Percentiles rank a stretch among this genome's conserved stretches.
phyloP scores from a whole-genome alignment of 306 rosid species.

The Glycyrrhiza uralensis region DNA sequence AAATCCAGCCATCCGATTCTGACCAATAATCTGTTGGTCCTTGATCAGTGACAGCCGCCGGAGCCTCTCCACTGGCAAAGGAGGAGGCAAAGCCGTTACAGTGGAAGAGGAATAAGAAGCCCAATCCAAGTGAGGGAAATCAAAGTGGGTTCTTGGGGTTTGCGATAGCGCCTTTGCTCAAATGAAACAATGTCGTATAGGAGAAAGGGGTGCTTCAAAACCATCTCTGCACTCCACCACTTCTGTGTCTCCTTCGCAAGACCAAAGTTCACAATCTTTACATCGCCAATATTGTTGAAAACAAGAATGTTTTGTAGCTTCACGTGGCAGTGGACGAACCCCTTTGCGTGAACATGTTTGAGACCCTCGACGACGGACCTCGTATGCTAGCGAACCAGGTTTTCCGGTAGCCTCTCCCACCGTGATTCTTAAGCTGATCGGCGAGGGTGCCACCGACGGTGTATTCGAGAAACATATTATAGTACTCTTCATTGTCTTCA shows the following conservation, averaged over 20 bases:
- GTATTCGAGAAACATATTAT: conserved; percentile 65
- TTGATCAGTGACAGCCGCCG: conserved; percentile 28
- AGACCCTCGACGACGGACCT: conserved; percentile 54
- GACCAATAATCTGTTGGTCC: conserved; percentile 42
- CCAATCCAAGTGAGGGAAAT: conserved; percentile 56
- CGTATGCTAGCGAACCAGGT: conserved; percentile 39
- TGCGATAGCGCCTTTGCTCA: neutral
- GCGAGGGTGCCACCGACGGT: conserved; percentile 59
- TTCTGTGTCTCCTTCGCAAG: conserved; percentile 45
- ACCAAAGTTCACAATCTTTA: conserved; percentile 80
- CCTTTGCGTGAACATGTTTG: conserved; percentile 43
- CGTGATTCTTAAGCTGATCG: conserved; percentile 43
- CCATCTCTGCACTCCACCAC: conserved; percentile 86
- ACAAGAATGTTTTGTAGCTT: conserved; percentile 71
- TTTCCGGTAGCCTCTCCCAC: conserved; percentile 51
- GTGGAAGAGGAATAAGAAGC: too few relatives aligned
- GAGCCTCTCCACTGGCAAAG: conserved; percentile 38
- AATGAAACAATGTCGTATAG: conserved; percentile 3
- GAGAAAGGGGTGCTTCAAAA: conserved; percentile 56
- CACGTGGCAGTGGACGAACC: conserved; percentile 84
- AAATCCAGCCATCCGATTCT: conserved; percentile 45
- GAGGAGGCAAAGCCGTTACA: too few relatives aligned
- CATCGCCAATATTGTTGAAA: conserved; percentile 41
- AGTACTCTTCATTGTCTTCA: conserved; percentile 41
- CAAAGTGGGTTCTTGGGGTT: conserved; percentile 59